Conservation (phyloP, 768 basidiomycete species). For the Suillus discolor region DNA sequence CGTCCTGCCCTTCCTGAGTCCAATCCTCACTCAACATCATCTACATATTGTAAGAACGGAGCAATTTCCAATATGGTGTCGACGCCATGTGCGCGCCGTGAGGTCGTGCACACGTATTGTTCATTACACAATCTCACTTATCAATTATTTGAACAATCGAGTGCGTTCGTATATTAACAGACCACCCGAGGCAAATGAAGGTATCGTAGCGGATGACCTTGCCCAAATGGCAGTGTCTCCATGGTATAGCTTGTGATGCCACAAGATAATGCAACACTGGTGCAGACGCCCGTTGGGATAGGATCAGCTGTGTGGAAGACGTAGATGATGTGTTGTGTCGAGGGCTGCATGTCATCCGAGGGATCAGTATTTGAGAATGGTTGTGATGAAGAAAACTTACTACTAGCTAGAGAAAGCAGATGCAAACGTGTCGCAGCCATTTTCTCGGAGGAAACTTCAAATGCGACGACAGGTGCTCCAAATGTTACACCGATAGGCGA, state of each 20-base stretch:
- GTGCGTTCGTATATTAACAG: conserved; percentile 73
- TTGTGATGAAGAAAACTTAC: not conserved
- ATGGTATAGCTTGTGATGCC: conserved; percentile 85
- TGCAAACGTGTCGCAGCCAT: conserved; percentile 77
- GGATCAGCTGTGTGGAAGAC: conserved; percentile 95
- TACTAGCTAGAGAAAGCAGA: conserved; percentile 75
- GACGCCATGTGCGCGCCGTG: no score
- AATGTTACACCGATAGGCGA: conserved; percentile 87
- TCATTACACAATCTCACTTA: no score
- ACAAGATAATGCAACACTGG: conserved; percentile 74
- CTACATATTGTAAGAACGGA: no score
- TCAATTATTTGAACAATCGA: conserved; percentile 72
- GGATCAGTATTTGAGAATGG: conserved; percentile 6
- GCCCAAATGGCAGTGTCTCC: conserved; percentile 89
- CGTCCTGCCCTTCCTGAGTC: conserved; percentile 48
- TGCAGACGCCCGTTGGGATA: conserved; percentile 85
- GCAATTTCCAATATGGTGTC: no score
- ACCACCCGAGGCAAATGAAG: conserved; percentile 80
- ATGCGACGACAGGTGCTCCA: conserved; percentile 89
- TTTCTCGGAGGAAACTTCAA: conserved; percentile 82
- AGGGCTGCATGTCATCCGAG: conserved; percentile 48
- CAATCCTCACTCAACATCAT: conserved; percentile 55
- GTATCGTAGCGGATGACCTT: conserved; percentile 85
- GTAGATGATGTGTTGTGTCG: conserved; percentile 77
- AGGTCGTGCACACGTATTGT: no score